Evolutionary conservation across 371 early-diverging fungal genomes (phyloP).

Genomic region (Haplosporangium sp.): DNA sequence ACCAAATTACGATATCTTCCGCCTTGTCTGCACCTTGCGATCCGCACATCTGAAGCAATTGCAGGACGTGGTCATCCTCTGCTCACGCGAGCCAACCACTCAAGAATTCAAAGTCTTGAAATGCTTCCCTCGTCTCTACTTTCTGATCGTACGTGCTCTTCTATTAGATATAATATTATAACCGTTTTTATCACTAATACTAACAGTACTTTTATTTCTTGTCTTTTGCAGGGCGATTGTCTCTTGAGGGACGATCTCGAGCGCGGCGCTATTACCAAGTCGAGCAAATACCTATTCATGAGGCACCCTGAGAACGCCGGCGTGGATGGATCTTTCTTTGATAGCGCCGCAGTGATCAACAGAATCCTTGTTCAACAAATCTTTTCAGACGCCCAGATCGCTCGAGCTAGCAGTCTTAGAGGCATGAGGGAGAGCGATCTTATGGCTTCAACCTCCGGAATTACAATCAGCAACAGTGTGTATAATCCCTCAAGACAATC

Average conservation of each 20-base stretch:
- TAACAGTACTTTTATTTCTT: conserved; percentile 4
- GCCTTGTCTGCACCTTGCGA: conserved; percentile 44
- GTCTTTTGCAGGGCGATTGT: conserved; percentile 60
- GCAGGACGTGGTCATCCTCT: conserved; percentile 66
- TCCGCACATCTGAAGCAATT: conserved; percentile 50
- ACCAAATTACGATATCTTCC: conserved; percentile 53
- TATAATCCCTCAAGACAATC: background rate
- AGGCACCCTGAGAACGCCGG: conserved; percentile 51
- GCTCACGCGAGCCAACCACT: conserved; percentile 54
- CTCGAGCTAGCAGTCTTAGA: conserved; percentile 13
- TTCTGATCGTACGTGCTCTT: conserved; percentile 60
- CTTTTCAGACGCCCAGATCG: conserved; percentile 39
- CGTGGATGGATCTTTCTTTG: conserved; percentile 50
- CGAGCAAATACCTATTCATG: conserved; percentile 53
- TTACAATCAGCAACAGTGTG: background rate
- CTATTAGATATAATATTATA: background rate
- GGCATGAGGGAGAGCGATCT: background rate
- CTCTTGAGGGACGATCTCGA: conserved; percentile 67
- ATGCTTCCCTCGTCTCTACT: conserved; percentile 66
- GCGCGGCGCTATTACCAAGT: conserved; percentile 56
- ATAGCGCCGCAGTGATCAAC: conserved; percentile 51
- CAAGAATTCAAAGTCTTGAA: conserved; percentile 62
- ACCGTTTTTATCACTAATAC: background rate
- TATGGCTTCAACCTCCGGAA: background rate
- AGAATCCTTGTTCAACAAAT: conserved; percentile 51